Evolutionary conservation across 2,329 filamentous ascomycete species (phyloP).

Genomic region (Chaetomiaceae sp.): DNA sequence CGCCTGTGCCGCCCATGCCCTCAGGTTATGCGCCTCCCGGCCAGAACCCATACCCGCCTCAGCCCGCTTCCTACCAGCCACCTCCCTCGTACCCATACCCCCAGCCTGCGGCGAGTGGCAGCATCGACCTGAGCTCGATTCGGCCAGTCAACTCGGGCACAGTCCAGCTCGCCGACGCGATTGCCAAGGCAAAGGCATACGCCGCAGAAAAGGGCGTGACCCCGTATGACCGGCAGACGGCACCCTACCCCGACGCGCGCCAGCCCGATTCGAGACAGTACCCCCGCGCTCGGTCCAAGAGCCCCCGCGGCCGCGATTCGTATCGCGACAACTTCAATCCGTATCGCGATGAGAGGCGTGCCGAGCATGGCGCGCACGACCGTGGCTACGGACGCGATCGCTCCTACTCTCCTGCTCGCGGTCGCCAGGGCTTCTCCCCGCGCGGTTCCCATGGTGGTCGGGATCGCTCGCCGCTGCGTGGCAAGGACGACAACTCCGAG

Average conservation of each 20-base stretch:
- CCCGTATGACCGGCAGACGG: constrained; percentile 54
- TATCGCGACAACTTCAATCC: constrained; percentile 75
- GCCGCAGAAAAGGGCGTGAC: constrained; percentile 73
- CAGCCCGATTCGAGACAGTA: constrained; percentile 53
- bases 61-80: constrained; percentile 20
- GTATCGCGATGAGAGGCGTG: constrained; percentile 80
- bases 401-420: constrained; percentile 60
- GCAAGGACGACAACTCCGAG: constrained; percentile 67
- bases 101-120: constrained; percentile 68
- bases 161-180: constrained; percentile 76
- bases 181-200: constrained; percentile 78
- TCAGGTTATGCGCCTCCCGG: constrained; percentile 18
- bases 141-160: constrained; percentile 76
- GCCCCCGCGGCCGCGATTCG: constrained; percentile 62
- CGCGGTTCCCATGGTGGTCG: constrained; percentile 41
- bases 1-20: constrained; percentile 8
- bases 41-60: constrained; percentile 23
- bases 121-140: constrained; percentile 73
- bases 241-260: constrained; percentile 42
- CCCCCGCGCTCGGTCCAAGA: constrained; percentile 69
- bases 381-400: constrained; percentile 60
- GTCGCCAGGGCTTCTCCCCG: constrained; percentile 55
- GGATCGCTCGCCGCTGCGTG: constrained; percentile 69
- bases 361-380: constrained; percentile 50
- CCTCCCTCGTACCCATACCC: constrained; percentile 39